Conservation (phyloP, 1,284 basidiomycete genomes). For the Ceraceosorus guamensis region DNA sequence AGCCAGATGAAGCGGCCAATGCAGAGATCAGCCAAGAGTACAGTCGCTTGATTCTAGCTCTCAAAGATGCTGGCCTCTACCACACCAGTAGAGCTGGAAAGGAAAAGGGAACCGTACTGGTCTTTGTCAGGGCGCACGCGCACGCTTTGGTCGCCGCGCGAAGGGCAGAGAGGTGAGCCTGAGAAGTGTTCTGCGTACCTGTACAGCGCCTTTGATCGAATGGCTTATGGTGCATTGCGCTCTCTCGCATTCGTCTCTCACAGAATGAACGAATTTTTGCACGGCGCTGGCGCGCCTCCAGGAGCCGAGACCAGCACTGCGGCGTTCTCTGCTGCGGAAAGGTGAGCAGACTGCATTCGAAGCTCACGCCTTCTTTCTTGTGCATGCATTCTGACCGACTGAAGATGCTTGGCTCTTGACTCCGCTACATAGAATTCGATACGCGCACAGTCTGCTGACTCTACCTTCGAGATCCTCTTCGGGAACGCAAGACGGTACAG, state of each 20-base stretch:
- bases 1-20: constrained; percentile 19
- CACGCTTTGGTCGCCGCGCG: constrained; percentile 5
- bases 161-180: constrained; percentile 8
- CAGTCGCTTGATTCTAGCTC: constrained; percentile 15
- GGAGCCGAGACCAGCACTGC: not conserved
- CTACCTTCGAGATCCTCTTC: constrained; percentile 15
- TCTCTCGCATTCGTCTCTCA: constrained; percentile 11
- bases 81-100: constrained; percentile 29
- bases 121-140: constrained; percentile 34
- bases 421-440: constrained; percentile 26
- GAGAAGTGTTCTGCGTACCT: constrained; percentile 39
- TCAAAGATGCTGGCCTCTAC: constrained; percentile 27
- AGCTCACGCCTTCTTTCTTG: not conserved
- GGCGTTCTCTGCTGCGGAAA: constrained; percentile 6
- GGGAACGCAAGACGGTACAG: constrained; percentile 7
- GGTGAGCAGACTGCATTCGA: not conserved
- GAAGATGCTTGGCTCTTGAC: not conserved
- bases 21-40: constrained; percentile 25
- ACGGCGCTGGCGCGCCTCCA: not conserved
- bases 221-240: constrained; percentile 7
- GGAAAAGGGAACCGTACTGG: constrained; percentile 22
- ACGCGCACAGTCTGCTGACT: constrained; percentile 32
- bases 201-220: constrained; percentile 25
- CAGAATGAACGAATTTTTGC: constrained; percentile 8
- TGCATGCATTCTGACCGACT: too few relatives aligned